Evolutionary conservation across 257 asterid genomes (phyloP), one percentile per base, ranked within the genome.

Genomic region (Perilla frutescens): DNA sequence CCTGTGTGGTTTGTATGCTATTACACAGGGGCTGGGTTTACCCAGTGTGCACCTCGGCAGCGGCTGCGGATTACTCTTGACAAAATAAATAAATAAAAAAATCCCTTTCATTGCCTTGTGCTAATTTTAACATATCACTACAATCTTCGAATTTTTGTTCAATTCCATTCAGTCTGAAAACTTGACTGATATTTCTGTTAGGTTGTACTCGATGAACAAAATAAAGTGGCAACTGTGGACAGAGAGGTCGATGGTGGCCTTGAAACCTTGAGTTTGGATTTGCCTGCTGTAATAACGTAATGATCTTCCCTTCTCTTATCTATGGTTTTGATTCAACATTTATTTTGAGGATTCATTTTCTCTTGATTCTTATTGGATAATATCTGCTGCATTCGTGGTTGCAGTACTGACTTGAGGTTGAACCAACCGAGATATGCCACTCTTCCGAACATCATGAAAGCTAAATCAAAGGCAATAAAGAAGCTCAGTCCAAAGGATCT

Each of bases 231-330:
- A 13, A 83, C 89, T 5, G 98, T 91, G 61, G 97, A 94, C 70
- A 86, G 99, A 87, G 99, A 94, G 84, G 99, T 94, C 29, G 99
- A 94, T 81, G 99, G 98, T 61, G 99, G 99, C 49, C 87, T 91
- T 1, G 99, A 94, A 86, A 94, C 97, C 11, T 56, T 94, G 76
- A 86, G 84, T 76, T 81, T 94, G 87, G 96, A 88, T 56, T 84
- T 94, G 71, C 99, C 99, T 66, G 99, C 97, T 60, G 99, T 94
- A 54, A 87, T 94, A 81, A 91, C 99, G 99, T 94, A 88, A 85
- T 48, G n/a, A 9, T 8, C 63, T 64, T 26, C 8, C 73, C 54
- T 31, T 66, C 68, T 45, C 31, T 31, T 47, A 8, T 41, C 1
- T 51, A 31, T 8, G 44, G 15, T 5, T 57, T 7, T 10, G 5